Base-by-base conservation (phyloP, 208 protist species). In the Wallacemonas sp. region DNA sequence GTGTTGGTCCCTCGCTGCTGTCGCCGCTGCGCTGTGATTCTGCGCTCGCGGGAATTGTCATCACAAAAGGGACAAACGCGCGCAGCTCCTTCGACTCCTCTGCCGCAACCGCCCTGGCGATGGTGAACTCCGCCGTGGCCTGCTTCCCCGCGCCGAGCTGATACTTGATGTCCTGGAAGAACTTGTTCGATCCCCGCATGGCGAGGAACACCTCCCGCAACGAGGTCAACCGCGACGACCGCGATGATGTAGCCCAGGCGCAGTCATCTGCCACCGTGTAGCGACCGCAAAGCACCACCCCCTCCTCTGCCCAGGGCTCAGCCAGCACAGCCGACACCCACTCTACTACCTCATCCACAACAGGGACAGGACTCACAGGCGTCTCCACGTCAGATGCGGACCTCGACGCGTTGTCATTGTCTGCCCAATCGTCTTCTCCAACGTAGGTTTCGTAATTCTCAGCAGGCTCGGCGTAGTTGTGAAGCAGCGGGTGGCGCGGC, bases 171-270 rank as follows among this genome's bases (percentile, higher is more conserved):
- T 96, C 90, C 1, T 62, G 53, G 15, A 83, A 27, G 49, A 96
- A 93, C 59, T 93, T 92, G 51, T 69, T 69, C 2, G 87, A 93
- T 41, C 77, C 87, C 12, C 84, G 84, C 90, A 96, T 96, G 27
- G 80, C 77, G 51, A 90, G 31, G 46, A 96, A 90, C 33, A 93
- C 82, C 56, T 92, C 87, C 1, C 82, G 82, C 11, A 82, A 61
- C 21, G 72, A 73, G 39, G 63, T 61, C 15, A 93, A 68, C 45
- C 72, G 62, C 11, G 79, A 67, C 12, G 80, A 80, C 38, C 82
- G 84, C 0, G 90, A 93, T 1, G 77, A 49, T 19, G 88, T 81
- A 26, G 85, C 87, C 86, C 90, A 95, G 15, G 82, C 62, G 49
- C 75, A 86, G 62, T 96, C 90, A 55, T 93, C 83, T n/a, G 90